These are phyloP conservation scores for Paramecium bursaria DNA, from an alignment of 73 alveolate species.

Conservation along the genomic window DNA sequence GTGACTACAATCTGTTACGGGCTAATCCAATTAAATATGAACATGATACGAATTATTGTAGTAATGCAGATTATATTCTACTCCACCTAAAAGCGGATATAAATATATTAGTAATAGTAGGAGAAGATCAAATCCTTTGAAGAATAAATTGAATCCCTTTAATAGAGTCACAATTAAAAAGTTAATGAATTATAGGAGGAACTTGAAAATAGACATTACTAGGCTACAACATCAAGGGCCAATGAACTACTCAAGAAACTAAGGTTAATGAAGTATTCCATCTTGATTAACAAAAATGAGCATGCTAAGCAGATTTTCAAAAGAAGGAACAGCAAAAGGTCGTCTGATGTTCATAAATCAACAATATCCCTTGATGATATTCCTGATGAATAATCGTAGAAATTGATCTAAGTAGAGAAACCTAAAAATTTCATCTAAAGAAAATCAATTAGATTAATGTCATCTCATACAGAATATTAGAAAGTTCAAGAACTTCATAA, in stretches of 20 bases:
- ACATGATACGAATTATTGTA: too few species aligned
- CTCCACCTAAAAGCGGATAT: too few species aligned
- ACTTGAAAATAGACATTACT: too few species aligned
- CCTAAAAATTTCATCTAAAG: neutral
- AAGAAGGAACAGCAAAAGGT: neutral
- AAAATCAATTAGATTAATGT: constrained; percentile 41
- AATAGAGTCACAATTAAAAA: too few species aligned
- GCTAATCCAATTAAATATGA: too few species aligned
- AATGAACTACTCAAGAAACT: constrained; percentile 37
- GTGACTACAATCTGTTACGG: too few species aligned
- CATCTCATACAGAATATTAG: constrained; percentile 27
- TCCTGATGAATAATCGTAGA: neutral
- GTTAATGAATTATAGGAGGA: too few species aligned
- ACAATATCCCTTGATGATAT: constrained; percentile 7
- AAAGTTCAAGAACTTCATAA: neutral
- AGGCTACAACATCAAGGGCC: constrained; percentile 35
- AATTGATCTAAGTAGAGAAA: neutral
- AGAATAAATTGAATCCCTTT: too few species aligned
- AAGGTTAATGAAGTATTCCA: constrained; percentile 21
- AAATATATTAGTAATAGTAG: too few species aligned
- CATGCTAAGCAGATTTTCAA: neutral
- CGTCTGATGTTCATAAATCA: constrained; percentile 18
- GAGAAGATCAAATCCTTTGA: too few species aligned
- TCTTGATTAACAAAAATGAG: constrained; percentile 7
- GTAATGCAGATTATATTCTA: too few species aligned